phyloP scores from a whole-genome alignment of 2,329 filamentous ascomycete genomes.

The Fusarium phyllophilum region DNA sequence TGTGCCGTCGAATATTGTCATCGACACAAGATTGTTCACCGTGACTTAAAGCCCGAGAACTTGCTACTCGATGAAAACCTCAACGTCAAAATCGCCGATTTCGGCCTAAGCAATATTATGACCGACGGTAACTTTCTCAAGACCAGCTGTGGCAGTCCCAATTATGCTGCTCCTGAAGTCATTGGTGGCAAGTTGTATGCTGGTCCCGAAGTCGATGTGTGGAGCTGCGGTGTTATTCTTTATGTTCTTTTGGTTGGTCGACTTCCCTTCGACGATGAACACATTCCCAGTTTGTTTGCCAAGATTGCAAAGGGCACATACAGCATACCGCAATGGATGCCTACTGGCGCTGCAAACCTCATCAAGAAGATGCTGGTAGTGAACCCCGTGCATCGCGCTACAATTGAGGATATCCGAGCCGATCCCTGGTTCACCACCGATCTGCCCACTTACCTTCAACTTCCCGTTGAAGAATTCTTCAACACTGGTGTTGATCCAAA shows the following conservation, averaged over 20 bases:
- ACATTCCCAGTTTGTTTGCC: conserved; percentile 96
- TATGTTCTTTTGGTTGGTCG: conserved; percentile 84
- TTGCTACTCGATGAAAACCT: conserved; percentile 92
- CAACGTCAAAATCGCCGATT: conserved; percentile 99
- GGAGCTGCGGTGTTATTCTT: conserved; percentile 94
- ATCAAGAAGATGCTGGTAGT: conserved; percentile 96
- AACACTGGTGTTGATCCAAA: conserved; percentile 95
- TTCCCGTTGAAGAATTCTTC: conserved; percentile 89
- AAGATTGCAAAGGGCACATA: conserved; percentile 97
- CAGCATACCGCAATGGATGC: conserved; percentile 91
- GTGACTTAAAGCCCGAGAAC: conserved; percentile 97
- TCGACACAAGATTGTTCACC: conserved; percentile 97
- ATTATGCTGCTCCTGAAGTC: conserved; percentile 97
- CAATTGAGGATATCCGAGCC: conserved; percentile 90
- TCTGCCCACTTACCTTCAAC: conserved; percentile 85
- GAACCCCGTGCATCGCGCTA: conserved; percentile 93
- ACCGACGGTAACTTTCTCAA: conserved; percentile 99
- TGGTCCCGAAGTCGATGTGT: conserved; percentile 97
- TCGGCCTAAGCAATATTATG: conserved; percentile 99
- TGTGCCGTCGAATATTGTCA: conserved; percentile 99
- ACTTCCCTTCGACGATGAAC: conserved; percentile 96
- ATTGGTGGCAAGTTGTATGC: conserved; percentile 98
- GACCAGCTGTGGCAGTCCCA: conserved; percentile 97
- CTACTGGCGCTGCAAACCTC: conserved; percentile 79
- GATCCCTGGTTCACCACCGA: conserved; percentile 95